Evolutionary conservation across 305 asterid species (phyloP).

Genomic region (Fraxinus floribunda): DNA sequence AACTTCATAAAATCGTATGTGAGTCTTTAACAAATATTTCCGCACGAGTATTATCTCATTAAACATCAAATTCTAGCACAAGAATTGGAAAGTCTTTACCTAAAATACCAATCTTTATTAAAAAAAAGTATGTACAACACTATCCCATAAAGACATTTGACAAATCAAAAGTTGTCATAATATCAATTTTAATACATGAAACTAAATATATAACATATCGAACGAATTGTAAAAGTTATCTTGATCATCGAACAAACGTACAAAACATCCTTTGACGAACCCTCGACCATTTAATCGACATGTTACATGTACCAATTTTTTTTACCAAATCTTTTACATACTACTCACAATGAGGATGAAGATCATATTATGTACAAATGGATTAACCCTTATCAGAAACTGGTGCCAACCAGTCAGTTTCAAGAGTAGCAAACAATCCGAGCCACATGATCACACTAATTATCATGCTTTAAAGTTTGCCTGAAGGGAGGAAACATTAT

Average conservation of each 20-base stretch:
- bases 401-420: background rate
- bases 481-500: background rate
- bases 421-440: background rate
- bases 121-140: background rate
- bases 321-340: no score
- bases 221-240: background rate
- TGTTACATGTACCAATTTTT: no score
- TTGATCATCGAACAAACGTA: background rate
- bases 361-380: no score
- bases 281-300: background rate
- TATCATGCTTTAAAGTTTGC: background rate
- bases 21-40: background rate
- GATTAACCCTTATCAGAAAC: background rate
- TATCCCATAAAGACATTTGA: background rate
- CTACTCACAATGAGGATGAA: no score
- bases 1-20: background rate
- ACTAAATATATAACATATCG: background rate
- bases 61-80: background rate
- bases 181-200: background rate
- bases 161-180: background rate
- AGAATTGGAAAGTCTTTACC: background rate
- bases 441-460: background rate
- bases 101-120: no score
- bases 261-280: background rate
- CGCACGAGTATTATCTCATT: background rate